Evolutionary conservation across 1,139 yeast species (phyloP).

Genomic region (Starmera stellimalicola): DNA sequence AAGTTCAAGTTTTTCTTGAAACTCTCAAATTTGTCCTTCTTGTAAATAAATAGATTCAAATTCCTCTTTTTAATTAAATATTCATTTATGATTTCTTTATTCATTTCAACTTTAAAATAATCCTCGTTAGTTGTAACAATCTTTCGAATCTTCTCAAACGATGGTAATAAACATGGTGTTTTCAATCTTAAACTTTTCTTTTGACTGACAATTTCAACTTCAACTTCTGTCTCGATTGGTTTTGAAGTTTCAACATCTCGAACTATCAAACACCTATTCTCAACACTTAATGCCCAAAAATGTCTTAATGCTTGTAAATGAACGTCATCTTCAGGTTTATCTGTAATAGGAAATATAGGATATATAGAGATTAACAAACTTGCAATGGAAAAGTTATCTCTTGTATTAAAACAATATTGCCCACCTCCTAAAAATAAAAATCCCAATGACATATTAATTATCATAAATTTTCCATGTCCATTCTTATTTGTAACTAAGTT

Average conservation of each 20-base stretch:
- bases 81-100: too few species aligned
- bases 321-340: slow-evolving; percentile 36
- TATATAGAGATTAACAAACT: slow-evolving; percentile 64
- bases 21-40: slow-evolving; percentile 28
- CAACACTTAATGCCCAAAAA: slow-evolving; percentile 85
- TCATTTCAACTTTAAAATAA: slow-evolving; percentile 35
- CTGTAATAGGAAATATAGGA: slow-evolving; percentile 53
- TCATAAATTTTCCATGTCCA: slow-evolving; percentile 64
- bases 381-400: slow-evolving; percentile 58
- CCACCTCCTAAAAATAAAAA: slow-evolving; percentile 88
- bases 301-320: slow-evolving; percentile 83
- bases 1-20: neutral
- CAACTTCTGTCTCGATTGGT: slow-evolving; percentile 44
- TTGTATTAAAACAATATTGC: slow-evolving; percentile 66
- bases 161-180: slow-evolving; percentile 69
- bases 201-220: slow-evolving; percentile 31
- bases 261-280: slow-evolving; percentile 68
- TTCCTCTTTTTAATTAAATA: too few species aligned
- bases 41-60: too few species aligned
- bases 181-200: slow-evolving; percentile 3
- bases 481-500: neutral
- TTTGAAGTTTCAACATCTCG: slow-evolving; percentile 56
- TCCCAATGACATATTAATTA: slow-evolving; percentile 78
- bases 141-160: slow-evolving; percentile 34
- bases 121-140: slow-evolving; percentile 32